A percentile compares a stretch with the other conserved stretches of the same genome.
Evolutionary conservation across 2,329 filamentous ascomycete species (phyloP).

Genomic region (Nemania serpens): DNA sequence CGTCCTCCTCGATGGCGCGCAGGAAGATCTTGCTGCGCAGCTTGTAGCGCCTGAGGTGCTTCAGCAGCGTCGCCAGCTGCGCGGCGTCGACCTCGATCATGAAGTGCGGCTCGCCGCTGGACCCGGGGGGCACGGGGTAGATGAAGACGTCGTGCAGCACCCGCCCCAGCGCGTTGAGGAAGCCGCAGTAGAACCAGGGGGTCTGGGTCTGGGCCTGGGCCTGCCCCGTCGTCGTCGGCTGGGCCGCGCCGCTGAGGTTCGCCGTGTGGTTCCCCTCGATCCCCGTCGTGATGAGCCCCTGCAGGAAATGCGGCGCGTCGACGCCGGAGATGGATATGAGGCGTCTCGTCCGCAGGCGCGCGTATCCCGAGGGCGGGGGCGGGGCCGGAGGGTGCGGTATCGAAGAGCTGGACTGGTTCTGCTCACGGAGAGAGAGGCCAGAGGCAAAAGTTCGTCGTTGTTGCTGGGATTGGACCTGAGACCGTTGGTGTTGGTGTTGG

Average conservation of each 20-base stretch:
- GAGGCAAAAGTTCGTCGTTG: constrained; percentile 30
- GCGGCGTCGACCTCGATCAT: constrained; percentile 81
- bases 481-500: constrained; percentile 5
- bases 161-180: constrained; percentile 83
- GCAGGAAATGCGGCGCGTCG: constrained; percentile 83
- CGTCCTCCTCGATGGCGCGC: constrained; percentile 65
- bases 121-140: constrained; percentile 62
- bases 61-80: constrained; percentile 65
- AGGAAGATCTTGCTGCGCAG: constrained; percentile 79
- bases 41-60: constrained; percentile 84
- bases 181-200: constrained; percentile 75
- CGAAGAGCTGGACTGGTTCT: constrained; percentile 20
- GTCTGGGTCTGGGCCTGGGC: neutral
- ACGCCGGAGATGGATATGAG: constrained; percentile 79
- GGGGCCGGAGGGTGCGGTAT: constrained; percentile 38
- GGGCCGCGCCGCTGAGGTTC: neutral
- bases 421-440: constrained; percentile 7
- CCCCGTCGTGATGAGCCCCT: constrained; percentile 82
- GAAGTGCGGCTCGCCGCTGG: constrained; percentile 55
- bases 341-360: constrained; percentile 71
- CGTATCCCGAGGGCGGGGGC: constrained; percentile 54
- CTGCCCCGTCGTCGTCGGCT: too few species aligned
- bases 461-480: neutral
- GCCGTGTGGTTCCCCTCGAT: constrained; percentile 45
- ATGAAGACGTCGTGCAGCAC: constrained; percentile 90